These are phyloP conservation scores for Laetiporus sulphureus DNA, from an alignment of 1,284 basidiomycete genomes.

Conservation along the genomic window DNA sequence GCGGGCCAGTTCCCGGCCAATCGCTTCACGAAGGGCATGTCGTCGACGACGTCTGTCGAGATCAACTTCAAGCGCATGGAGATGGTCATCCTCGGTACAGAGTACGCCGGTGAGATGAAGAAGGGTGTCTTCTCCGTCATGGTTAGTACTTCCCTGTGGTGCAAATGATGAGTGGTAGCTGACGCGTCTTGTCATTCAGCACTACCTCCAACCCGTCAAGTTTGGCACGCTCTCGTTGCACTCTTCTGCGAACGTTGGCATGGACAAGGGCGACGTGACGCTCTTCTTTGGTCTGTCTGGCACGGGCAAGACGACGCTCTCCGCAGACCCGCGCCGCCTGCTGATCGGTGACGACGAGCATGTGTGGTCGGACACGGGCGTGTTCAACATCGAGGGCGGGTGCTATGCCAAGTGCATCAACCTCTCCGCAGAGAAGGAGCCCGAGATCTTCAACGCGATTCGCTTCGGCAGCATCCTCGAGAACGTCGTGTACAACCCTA, in stretches of 20 bases:
- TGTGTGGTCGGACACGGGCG: constrained; percentile 95
- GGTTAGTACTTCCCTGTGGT: constrained; percentile 36
- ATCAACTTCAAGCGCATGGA: constrained; percentile 99
- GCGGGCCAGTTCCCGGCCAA: constrained; percentile 99
- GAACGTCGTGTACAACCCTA: constrained; percentile 98
- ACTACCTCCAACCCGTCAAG: constrained; percentile 99
- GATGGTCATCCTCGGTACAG: constrained; percentile 99
- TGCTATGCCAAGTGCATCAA: constrained; percentile 99
- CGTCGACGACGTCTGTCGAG: constrained; percentile 96
- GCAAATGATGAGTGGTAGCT: constrained; percentile 8
- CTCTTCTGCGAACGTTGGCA: constrained; percentile 98
- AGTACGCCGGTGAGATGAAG: constrained; percentile 99
- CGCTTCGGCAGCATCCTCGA: constrained; percentile 95
- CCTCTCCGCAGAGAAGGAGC: constrained; percentile 94
- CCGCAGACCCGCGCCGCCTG: constrained; percentile 85
- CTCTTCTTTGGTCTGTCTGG: constrained; percentile 99
- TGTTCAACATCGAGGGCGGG: constrained; percentile 99
- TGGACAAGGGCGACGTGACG: constrained; percentile 86
- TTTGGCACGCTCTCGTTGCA: constrained; percentile 98
- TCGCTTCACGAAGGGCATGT: constrained; percentile 99
- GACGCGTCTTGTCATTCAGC: constrained; percentile 38
- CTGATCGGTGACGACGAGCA: constrained; percentile 98
- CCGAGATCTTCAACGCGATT: constrained; percentile 96
- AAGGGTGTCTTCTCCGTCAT: constrained; percentile 99
- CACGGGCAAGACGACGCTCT: constrained; percentile 97